phyloP scores from a whole-genome alignment of 2,329 filamentous ascomycete species.

The Ceratocystis alfenasii region DNA sequence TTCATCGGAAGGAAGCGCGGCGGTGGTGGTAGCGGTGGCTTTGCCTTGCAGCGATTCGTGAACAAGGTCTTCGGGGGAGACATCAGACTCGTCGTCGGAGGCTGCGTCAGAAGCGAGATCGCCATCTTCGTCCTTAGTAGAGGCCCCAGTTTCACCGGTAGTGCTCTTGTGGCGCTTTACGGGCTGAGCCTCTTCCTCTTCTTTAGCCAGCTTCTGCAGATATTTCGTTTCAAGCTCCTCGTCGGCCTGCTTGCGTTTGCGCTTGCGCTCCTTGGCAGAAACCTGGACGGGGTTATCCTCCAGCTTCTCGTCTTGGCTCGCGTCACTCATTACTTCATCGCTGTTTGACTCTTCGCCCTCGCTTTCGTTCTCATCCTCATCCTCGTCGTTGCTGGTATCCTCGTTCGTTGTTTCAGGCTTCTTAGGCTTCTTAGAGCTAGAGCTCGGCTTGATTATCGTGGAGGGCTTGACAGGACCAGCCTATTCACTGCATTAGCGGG shows the following conservation, averaged over 20 bases:
- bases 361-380: conserved; percentile 25
- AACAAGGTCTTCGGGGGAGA: conserved; percentile 30
- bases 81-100: conserved; percentile 33
- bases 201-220: conserved; percentile 50
- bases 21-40: background rate
- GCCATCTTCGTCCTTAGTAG: conserved; percentile 40
- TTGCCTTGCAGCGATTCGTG: conserved; percentile 45
- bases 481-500: conserved; percentile 29
- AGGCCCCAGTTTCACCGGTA: conserved; percentile 29
- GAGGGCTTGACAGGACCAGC: conserved; percentile 40
- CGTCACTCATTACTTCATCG: conserved; percentile 25
- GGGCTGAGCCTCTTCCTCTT: conserved; percentile 35
- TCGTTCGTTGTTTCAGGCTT: conserved; percentile 28
- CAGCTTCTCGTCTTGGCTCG: conserved; percentile 27
- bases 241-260: conserved; percentile 55
- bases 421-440: conserved; percentile 27
- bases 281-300: conserved; percentile 31
- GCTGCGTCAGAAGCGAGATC: conserved; percentile 28
- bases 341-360: conserved; percentile 29
- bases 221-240: conserved; percentile 62
- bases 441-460: conserved; percentile 26
- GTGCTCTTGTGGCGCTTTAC: conserved; percentile 36
- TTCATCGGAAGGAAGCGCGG: conserved; percentile 33
- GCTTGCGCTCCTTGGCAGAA: conserved; percentile 44
- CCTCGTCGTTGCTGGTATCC: conserved; percentile 26